Base-by-base conservation (phyloP, 192 early-diverging fungal genomes). In the Backusella westeae region DNA sequence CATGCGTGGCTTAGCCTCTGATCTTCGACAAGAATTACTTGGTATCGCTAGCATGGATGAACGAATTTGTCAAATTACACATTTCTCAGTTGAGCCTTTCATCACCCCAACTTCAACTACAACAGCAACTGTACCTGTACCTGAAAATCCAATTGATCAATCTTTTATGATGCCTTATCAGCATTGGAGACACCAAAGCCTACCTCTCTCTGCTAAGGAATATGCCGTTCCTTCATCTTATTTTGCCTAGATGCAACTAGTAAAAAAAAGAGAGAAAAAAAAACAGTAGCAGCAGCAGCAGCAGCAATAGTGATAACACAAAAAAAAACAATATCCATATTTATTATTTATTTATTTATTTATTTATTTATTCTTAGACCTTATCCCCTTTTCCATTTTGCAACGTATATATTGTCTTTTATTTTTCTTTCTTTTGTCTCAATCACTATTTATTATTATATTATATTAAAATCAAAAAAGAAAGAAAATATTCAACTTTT, bases 1-100 rank as follows among this genome's bases (percentile, higher is more conserved):
- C 3, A 78, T 90, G 42, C 86, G 84, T 38, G 88, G 88, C 32
- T 71, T 79, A 32, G 74, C 81, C 12, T 38, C 70, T 41, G 74
- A 72, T 53, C 71, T 82, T 19, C 32, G 59, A 49, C 69, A 75
- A 29, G 74, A 82, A 39, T 35, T 82, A 52, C 49, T 76, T 63
- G 34, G 52, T 38, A 79, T 82, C 6, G 59, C 74, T 34, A 68
- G 49, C 5, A 44, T 70, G 26, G 81, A 82, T 38, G 36, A 78
- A 32, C 35, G 41, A 23, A 19, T 82, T 1, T 65, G 74, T 46
- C 69, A 74, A 19, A 73, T 82, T 34, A 82, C 65, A 6, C 73
- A 65, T 14, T 72, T 77, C 42, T 56, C 71, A 17, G 39, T 46
- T 32, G 70, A 72, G 1, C 41, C 21, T 15, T 44, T 32, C 1